phyloP scores from a whole-genome alignment of 495 filamentous ascomycete species.

The Aspergillus nanangensis region DNA sequence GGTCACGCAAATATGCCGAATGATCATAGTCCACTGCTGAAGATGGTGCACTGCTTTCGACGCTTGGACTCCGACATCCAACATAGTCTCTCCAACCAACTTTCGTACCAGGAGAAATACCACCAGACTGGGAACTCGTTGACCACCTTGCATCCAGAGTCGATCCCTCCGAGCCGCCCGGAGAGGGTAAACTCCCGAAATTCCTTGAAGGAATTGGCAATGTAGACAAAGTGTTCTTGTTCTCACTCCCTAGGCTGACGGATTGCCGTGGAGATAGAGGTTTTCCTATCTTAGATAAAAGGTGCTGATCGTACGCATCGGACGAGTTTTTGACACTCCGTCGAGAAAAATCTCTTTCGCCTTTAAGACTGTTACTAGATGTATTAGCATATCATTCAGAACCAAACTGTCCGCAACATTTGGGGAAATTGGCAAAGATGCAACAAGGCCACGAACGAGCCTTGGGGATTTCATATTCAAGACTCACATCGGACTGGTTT shows the following conservation, averaged over 20 bases:
- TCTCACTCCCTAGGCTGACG: constrained; percentile 47
- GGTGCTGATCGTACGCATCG: constrained; percentile 72
- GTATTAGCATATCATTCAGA: constrained; percentile 8
- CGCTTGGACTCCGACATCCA: constrained; percentile 47
- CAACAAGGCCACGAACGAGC: too few relatives aligned
- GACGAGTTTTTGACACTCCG: constrained; percentile 55
- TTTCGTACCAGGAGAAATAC: constrained; percentile 43
- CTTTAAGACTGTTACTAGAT: constrained; percentile 48
- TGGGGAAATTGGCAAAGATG: too few relatives aligned
- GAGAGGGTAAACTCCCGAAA: constrained; percentile 39
- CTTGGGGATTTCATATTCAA: background rate
- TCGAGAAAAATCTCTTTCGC: constrained; percentile 54
- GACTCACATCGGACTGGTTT: constrained; percentile 45
- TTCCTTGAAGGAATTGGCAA: constrained; percentile 41
- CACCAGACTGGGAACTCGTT: constrained; percentile 40
- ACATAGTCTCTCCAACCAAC: constrained; percentile 37
- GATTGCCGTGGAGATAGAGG: constrained; percentile 55
- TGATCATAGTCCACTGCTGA: constrained; percentile 39
- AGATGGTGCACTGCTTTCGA: constrained; percentile 44
- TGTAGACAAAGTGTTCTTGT: constrained; percentile 45
- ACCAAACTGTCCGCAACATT: too few relatives aligned
- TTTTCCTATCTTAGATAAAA: constrained; percentile 72
- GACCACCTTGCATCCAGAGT: constrained; percentile 39
- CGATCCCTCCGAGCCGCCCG: constrained; percentile 39
- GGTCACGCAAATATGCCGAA: constrained; percentile 27